These are phyloP conservation scores for Boletus pseudopeckii DNA, from an alignment of 768 basidiomycete species.

Conservation along the genomic window DNA sequence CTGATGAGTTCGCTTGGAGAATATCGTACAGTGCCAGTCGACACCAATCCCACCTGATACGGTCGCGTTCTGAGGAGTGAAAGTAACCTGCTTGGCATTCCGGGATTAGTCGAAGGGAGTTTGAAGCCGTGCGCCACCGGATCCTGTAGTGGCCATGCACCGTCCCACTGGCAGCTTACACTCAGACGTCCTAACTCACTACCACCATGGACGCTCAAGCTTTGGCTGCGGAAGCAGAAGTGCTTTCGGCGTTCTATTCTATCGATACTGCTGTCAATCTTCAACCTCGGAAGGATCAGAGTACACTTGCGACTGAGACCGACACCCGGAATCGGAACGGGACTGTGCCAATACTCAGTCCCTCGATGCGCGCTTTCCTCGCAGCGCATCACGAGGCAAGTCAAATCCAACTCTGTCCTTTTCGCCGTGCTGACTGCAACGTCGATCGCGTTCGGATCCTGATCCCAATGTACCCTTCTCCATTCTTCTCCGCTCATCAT, in stretches of 20 bases:
- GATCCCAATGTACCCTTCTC: background rate
- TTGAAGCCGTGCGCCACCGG: too few species aligned
- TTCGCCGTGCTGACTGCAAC: background rate
- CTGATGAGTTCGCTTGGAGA: background rate
- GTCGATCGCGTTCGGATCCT: background rate
- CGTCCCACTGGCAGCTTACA: background rate
- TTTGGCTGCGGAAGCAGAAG: background rate
- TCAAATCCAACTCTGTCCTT: background rate
- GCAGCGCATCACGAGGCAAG: constrained; percentile 31
- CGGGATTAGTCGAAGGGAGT: too few species aligned
- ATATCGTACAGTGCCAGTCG: background rate
- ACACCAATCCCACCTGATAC: too few species aligned
- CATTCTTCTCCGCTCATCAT: background rate
- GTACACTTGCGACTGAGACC: background rate
- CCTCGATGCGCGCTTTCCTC: constrained; percentile 37
- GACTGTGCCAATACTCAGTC: constrained; percentile 31
- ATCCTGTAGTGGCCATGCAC: too few species aligned
- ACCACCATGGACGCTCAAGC: background rate
- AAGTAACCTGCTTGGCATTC: too few species aligned
- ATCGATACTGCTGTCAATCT: background rate
- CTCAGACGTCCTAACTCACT: background rate
- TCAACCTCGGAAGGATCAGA: background rate
- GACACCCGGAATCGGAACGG: background rate
- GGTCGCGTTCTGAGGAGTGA: too few species aligned
- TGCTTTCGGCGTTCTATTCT: background rate